phyloP scores from a whole-genome alignment of 371 early-diverging fungal genomes.

The Dichotomocladium elegans region DNA sequence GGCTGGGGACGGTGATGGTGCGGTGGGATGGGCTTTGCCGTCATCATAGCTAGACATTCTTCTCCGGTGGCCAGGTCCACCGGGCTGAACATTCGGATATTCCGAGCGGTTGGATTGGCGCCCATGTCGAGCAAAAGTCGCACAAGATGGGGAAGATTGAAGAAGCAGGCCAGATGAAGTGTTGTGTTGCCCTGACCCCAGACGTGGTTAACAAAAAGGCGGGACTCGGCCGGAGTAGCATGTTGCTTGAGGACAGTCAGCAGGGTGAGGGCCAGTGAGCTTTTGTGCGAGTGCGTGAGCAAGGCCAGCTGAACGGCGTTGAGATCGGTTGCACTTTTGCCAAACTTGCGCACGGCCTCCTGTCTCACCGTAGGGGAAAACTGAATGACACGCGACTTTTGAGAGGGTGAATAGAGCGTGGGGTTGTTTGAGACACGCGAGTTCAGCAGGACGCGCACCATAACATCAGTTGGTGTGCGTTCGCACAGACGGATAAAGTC shows the following conservation, averaged over 20 bases:
- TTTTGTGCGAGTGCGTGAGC: neutral
- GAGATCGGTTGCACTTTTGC: conserved; percentile 13
- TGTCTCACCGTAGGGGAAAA: conserved; percentile 12
- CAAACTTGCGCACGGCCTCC: conserved; percentile 21
- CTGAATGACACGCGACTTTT: conserved; percentile 22
- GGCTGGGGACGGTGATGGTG: conserved; percentile 10
- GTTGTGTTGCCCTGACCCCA: conserved; percentile 32
- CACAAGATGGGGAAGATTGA: conserved; percentile 67
- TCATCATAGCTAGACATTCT: conserved; percentile 16
- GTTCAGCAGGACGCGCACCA: conserved; percentile 26
- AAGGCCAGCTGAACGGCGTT: conserved; percentile 20
- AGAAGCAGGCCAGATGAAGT: conserved; percentile 68
- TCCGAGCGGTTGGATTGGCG: conserved; percentile 34
- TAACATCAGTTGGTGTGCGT: conserved; percentile 4
- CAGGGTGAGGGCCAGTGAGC: neutral
- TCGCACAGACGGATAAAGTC: conserved; percentile 20
- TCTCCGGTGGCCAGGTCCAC: no score
- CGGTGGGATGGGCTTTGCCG: neutral
- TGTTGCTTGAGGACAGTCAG: neutral
- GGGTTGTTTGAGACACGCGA: conserved; percentile 28
- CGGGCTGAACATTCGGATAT: conserved; percentile 29
- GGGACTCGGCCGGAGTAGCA: conserved; percentile 12
- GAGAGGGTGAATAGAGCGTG: conserved; percentile 18
- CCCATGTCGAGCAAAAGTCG: conserved; percentile 57
- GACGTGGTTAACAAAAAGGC: conserved; percentile 25